phyloP scores from a whole-genome alignment of 2,329 filamentous ascomycete species.

The Verticillium alfalfae region DNA sequence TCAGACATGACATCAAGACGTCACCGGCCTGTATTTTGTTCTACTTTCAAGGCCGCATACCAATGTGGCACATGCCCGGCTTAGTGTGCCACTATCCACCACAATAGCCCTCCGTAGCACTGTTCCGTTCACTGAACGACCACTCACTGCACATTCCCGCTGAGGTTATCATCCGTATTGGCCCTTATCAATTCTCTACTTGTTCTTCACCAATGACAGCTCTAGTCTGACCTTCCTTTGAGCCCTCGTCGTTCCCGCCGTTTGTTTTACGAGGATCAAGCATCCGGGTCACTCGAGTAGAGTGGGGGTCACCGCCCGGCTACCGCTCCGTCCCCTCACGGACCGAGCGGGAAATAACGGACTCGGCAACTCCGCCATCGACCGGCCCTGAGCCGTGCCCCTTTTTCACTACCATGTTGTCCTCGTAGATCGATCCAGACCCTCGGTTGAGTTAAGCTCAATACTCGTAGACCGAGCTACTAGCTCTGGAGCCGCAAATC shows the following conservation, averaged over 20 bases:
- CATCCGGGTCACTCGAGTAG: neutral
- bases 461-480: neutral
- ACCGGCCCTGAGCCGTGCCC: neutral
- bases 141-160: too few species aligned
- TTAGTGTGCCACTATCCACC: neutral
- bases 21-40: neutral
- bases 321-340: neutral
- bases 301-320: neutral
- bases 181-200: too few species aligned
- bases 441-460: neutral
- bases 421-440: neutral
- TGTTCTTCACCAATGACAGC: too few species aligned
- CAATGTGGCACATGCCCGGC: neutral
- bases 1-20: neutral
- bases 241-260: too few species aligned
- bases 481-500: neutral
- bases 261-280: too few species aligned
- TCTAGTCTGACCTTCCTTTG: too few species aligned
- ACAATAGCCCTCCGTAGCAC: too few species aligned
- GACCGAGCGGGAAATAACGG: neutral
- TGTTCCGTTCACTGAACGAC: too few species aligned
- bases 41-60: neutral
- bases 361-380: neutral
- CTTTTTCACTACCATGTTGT: neutral
- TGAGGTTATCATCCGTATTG: too few species aligned